Percentiles rank a stretch among this genome's conserved stretches.
Conservation (phyloP, 2,329 filamentous ascomycete genomes). For the Monosporascus sp. region DNA sequence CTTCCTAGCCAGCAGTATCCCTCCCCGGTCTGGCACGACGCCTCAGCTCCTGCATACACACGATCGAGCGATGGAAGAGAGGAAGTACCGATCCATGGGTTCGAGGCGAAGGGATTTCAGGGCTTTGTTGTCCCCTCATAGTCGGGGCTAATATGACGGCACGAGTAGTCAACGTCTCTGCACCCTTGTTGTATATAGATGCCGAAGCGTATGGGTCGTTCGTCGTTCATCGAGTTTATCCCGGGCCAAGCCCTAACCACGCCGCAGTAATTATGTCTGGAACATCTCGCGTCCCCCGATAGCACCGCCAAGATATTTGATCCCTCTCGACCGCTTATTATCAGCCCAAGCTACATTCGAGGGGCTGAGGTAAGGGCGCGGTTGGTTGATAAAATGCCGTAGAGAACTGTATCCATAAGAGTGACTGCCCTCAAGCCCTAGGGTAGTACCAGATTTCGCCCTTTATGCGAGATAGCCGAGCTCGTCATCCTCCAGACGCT, state of each 20-base stretch:
- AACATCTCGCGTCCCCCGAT: not conserved
- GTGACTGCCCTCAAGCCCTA: not conserved
- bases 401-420: not conserved
- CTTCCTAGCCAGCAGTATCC: too few species aligned
- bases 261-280: not conserved
- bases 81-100: too few species aligned
- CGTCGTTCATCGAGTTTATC: not conserved
- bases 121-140: too few species aligned
- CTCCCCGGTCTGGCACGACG: too few species aligned
- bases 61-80: too few species aligned
- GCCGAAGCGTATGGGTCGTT: not conserved
- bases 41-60: too few species aligned
- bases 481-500: slow-evolving; percentile 90
- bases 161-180: not conserved
- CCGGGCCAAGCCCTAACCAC: not conserved
- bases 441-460: not conserved
- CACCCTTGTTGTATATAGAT: not conserved
- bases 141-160: not conserved
- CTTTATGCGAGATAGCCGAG: slow-evolving; percentile 84
- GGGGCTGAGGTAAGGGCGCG: not conserved
- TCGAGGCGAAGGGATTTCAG: too few species aligned
- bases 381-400: not conserved
- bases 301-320: not conserved
- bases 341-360: not conserved
- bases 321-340: not conserved